Conservation (phyloP, 306 rosid species). For the Medicago arabica region DNA sequence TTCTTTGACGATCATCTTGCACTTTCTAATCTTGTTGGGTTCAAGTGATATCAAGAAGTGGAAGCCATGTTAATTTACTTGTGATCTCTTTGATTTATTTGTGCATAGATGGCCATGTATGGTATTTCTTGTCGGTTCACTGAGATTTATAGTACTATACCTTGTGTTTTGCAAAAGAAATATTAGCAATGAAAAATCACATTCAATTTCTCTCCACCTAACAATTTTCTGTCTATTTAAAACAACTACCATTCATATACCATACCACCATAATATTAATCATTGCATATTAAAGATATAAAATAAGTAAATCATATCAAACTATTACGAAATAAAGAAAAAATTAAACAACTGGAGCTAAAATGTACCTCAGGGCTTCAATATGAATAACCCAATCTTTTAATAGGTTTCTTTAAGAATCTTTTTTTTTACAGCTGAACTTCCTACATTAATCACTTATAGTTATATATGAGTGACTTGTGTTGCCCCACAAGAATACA, state of each 20-base stretch:
- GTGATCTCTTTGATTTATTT: constrained; percentile 45
- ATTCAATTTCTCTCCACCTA: constrained; percentile 35
- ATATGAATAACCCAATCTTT: not conserved
- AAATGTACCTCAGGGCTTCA: not conserved
- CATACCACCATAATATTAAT: not conserved
- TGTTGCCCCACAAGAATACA: no score
- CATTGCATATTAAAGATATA: not conserved
- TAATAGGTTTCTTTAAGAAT: not conserved
- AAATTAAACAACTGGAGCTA: not conserved
- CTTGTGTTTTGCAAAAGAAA: constrained; percentile 40
- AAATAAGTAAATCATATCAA: not conserved
- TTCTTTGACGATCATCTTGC: constrained; percentile 57
- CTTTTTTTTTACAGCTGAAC: not conserved
- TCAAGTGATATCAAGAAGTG: constrained; percentile 46
- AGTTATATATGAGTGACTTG: no score
- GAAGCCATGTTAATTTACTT: constrained; percentile 46
- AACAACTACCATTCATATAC: no score
- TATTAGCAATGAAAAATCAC: constrained; percentile 37
- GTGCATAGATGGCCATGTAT: constrained; percentile 44
- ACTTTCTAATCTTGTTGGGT: constrained; percentile 51
- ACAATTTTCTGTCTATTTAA: no score
- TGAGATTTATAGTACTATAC: constrained; percentile 36
- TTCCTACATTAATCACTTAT: not conserved
- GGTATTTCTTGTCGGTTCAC: constrained; percentile 44
- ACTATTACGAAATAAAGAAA: not conserved